Base-by-base conservation (phyloP, 148 eudicot genomes). In the Vaccinium darrowii region DNA sequence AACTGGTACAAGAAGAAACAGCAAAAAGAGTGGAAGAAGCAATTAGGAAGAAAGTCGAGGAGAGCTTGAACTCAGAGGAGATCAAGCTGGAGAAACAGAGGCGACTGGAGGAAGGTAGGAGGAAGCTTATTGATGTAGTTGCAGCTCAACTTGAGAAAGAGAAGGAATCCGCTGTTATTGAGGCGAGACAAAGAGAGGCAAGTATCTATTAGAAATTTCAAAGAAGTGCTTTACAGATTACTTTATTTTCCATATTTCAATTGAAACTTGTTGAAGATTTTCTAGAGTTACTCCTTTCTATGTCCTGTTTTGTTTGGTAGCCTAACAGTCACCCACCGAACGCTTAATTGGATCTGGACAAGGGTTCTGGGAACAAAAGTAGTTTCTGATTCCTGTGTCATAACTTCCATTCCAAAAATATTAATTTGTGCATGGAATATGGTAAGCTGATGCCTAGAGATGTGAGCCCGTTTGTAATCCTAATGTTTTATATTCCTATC, bases 1-100 rank as follows among this genome's bases (percentile, higher is more conserved):
- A 90, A 83, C 80, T 96, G 86, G 86, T 96, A 82, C 95, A 94
- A 86, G 99, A 96, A 91, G 99, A 96, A 93, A 96, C 98, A 81
- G 84, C 93, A 81, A 92, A 89, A 85, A 91, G 98, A 92, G 95
- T 96, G 56, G 97, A 95, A 87, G 97, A 88, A 85, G 90, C 91
- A 75, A 95, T 96, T 83, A 86, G 85, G 85, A 93, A 88, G 87
- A 90, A 88, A 92, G 97, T 96, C 80, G 90, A 93, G 74, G 97
- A 92, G 74, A 90, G 91, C 88, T 89, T 96, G 90, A 88, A 93
- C 58, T 88, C 92, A 76, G 93, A 88, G 83, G 97, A 92, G 63
- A 91, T 96, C 89, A 93, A 90, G 88, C 91, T 87, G 78, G 93
- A 93, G 88, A 89, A 94, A 81, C 91, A 87, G 72, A 94, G 86